Evolutionary conservation across 1,139 yeast genomes (phyloP).

Genomic region (Candida mesenterica): DNA sequence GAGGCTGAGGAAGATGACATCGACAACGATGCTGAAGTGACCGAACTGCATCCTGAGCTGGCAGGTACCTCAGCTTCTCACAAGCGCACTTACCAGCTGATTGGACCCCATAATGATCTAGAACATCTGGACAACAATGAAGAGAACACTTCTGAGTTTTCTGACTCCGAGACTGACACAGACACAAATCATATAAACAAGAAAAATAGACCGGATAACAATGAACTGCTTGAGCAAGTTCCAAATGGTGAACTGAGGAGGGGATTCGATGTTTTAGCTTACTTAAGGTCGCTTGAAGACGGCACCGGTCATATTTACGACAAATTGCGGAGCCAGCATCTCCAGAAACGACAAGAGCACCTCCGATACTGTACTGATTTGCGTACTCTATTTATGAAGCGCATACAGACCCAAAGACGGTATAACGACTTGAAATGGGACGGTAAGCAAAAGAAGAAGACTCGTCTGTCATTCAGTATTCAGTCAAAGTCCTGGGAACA

Average conservation of each 20-base stretch:
- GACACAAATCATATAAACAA: no score
- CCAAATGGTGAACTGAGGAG: neutral
- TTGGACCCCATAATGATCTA: no score
- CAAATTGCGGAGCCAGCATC: constrained; percentile 5
- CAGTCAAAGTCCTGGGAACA: constrained; percentile 6
- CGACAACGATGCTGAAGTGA: no score
- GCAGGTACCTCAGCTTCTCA: no score
- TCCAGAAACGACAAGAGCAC: constrained; percentile 5
- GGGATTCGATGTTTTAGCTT: constrained; percentile 19
- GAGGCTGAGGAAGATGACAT: constrained; percentile 10
- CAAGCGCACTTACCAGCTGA: no score
- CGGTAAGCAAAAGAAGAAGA: constrained; percentile 5
- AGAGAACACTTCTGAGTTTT: no score
- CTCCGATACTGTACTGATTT: constrained; percentile 5
- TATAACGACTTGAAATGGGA: constrained; percentile 11
- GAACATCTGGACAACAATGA: constrained; percentile 1
- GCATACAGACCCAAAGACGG: constrained; percentile 11
- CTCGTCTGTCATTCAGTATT: neutral
- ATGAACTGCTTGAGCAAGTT: no score
- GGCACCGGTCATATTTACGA: neutral
- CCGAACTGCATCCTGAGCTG: no score
- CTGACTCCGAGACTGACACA: no score
- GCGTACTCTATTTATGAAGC: constrained; percentile 9
- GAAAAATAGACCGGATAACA: no score
- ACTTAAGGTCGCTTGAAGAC: constrained; percentile 11